Evolutionary conservation across 352 stramenopile genomes (phyloP), one percentile per base, ranked within the genome.

Genomic region (Globisporangium barbulae): DNA sequence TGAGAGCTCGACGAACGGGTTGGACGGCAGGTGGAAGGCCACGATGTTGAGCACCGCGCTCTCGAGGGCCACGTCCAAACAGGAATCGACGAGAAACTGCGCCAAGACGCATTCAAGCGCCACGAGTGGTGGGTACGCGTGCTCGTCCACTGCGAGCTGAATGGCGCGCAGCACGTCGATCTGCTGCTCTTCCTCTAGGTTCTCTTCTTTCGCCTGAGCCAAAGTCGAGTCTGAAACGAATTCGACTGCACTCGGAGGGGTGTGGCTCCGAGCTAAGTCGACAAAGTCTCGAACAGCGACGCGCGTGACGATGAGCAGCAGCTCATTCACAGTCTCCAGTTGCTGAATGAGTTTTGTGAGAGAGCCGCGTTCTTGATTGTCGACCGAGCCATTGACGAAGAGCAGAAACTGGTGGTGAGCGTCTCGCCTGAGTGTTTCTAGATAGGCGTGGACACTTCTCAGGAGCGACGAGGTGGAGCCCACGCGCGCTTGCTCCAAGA

Each of bases 31-130:
- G 7, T 63, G 52, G 39, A 69, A 61, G 12, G 70, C 69, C 4
- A 88, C 70, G 22, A 74, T 76, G 31, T 75, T 79, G 64, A 81
- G 81, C 28, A 85, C 71, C 0, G 79, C 72, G 31, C 75, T 81
- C 64, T 86, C 79, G 10, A 86, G 65, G 6, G 79, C 76, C 2
- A 83, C 45, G 35, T 86, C 79, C 31, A 85, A 47, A 9, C 67
- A 72, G 0, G 69, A 80, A 22, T 86, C 74, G 2, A 83, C 59
- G 15, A 83, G 35, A n/a, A 68, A 75, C 67, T 88, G 79, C 3
- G 73, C 73, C 21, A 86, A 85, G 0, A 83, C 53, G 8, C 58
- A 59, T 50, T 86, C 79, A 5, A 69, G 68, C 15, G 75, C 58
- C 25, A 88, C 74, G n/a, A 74, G 37, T 25, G 58, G 39, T 2